Evolutionary conservation across 441 rosid species (phyloP).

Genomic region (Adansonia grandidieri): DNA sequence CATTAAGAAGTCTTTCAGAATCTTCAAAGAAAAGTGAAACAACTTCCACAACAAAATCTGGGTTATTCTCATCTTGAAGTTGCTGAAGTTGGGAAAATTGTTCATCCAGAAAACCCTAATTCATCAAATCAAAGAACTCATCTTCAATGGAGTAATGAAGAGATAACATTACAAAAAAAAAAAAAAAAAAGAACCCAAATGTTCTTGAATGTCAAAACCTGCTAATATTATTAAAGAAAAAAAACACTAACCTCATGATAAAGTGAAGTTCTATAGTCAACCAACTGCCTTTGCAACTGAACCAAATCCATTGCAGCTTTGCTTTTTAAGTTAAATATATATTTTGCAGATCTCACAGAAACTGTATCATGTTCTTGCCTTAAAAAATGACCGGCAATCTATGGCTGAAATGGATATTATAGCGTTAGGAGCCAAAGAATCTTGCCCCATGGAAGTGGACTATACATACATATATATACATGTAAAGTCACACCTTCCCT

Average conservation of each 20-base stretch:
- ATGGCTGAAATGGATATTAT: constrained; percentile 30
- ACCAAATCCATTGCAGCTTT: constrained; percentile 45
- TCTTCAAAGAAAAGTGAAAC: constrained; percentile 69
- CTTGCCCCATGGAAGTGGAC: constrained; percentile 27
- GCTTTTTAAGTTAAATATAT: constrained; percentile 1
- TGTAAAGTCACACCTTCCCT: constrained; percentile 29
- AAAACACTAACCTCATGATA: constrained; percentile 50
- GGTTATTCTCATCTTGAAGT: constrained; percentile 75
- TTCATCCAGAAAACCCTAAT: constrained; percentile 63
- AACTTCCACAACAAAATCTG: constrained; percentile 71
- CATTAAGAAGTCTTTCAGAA: constrained; percentile 62
- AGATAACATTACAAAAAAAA: not conserved
- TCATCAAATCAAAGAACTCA: constrained; percentile 21
- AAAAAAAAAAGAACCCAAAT: not conserved
- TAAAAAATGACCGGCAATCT: too few species aligned
- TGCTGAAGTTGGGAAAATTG: constrained; percentile 66
- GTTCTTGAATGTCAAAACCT: not conserved
- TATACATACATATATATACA: constrained; percentile 26
- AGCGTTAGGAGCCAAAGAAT: constrained; percentile 33
- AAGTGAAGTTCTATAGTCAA: constrained; percentile 50
- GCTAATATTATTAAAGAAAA: not conserved
- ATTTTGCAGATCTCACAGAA: constrained; percentile 36
- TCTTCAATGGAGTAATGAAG: too few species aligned
- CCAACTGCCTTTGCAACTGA: constrained; percentile 53
- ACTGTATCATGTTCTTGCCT: constrained; percentile 16